Conservation (phyloP, 257 asterid genomes). For the Thymus mandschuricus region DNA sequence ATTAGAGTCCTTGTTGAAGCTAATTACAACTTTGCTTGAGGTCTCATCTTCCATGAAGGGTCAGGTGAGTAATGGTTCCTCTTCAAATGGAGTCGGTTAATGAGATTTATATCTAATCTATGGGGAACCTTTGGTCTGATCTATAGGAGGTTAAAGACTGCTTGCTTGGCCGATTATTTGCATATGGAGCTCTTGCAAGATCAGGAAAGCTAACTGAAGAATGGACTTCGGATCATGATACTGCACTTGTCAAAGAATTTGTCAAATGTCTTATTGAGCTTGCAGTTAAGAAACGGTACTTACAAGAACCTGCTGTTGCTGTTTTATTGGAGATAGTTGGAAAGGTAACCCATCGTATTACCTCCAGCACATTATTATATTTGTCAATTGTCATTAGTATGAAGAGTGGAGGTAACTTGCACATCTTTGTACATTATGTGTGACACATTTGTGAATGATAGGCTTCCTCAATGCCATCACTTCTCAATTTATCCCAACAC, state of each 20-base stretch:
- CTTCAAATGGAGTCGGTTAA: neutral
- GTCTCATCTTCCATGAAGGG: slow-evolving; percentile 94
- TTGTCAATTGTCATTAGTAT: slow-evolving; percentile 14
- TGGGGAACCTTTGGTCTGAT: slow-evolving; percentile 32
- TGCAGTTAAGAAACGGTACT: slow-evolving; percentile 83
- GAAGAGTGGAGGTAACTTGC: neutral
- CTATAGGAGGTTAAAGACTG: slow-evolving; percentile 84
- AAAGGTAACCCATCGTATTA: slow-evolving; percentile 53
- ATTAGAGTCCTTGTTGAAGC: slow-evolving; percentile 79
- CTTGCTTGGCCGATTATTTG: slow-evolving; percentile 87
- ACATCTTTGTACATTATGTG: neutral
- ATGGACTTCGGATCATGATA: slow-evolving; percentile 51
- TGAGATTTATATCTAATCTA: slow-evolving; percentile 28
- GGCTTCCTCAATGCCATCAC: neutral
- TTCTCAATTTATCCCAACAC: neutral
- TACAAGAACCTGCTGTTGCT: slow-evolving; percentile 89
- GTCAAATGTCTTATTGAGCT: slow-evolving; percentile 61
- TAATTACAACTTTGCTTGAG: slow-evolving; percentile 74
- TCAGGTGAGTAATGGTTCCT: slow-evolving; percentile 64
- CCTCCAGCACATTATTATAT: slow-evolving; percentile 11
- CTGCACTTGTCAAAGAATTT: slow-evolving; percentile 67
- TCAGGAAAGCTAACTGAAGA: slow-evolving; percentile 85
- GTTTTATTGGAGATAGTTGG: slow-evolving; percentile 78
- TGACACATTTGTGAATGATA: neutral
- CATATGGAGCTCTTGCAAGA: slow-evolving; percentile 94